Evolutionary conservation across 768 basidiomycete genomes (phyloP).

Genomic region (Calocybe indica): DNA sequence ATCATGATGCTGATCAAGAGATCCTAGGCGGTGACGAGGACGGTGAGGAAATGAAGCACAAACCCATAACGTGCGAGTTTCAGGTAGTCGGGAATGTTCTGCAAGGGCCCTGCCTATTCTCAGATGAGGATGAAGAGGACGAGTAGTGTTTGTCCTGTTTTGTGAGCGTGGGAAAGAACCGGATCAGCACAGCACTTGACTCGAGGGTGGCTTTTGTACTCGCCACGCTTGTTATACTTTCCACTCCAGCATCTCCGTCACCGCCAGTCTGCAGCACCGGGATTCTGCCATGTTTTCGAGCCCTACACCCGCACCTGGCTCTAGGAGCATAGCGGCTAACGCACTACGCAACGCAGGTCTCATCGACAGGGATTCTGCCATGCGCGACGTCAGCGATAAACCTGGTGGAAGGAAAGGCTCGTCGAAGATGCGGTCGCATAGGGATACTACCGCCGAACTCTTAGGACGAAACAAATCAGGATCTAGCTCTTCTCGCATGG

Average conservation of each 20-base stretch:
- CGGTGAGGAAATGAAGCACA: background rate
- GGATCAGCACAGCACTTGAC: slow-evolving; percentile 25
- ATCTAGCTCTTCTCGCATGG: slow-evolving; percentile 38
- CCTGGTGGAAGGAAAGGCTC: slow-evolving; percentile 70
- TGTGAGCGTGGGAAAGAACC: slow-evolving; percentile 19
- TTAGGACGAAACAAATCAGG: too few species aligned
- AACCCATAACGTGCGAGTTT: slow-evolving; percentile 10
- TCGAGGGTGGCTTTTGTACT: slow-evolving; percentile 20
- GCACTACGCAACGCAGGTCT: slow-evolving; percentile 69
- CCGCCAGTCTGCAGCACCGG: background rate
- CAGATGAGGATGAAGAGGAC: slow-evolving; percentile 6
- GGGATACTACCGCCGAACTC: too few species aligned
- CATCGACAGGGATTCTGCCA: slow-evolving; percentile 69
- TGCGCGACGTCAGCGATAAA: slow-evolving; percentile 66
- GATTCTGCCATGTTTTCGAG: slow-evolving; percentile 48
- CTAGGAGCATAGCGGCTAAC: slow-evolving; percentile 51
- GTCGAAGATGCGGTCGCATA: slow-evolving; percentile 56
- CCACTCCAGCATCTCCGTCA: slow-evolving; percentile 1
- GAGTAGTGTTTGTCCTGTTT: background rate
- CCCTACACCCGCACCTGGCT: slow-evolving; percentile 51
- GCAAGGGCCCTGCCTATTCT: slow-evolving; percentile 26
- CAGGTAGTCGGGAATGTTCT: slow-evolving; percentile 23
- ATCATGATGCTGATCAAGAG: slow-evolving; percentile 3
- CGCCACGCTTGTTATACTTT: slow-evolving; percentile 5
- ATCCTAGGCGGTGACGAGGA: too few species aligned